Evolutionary conservation across 2,329 filamentous ascomycete species (phyloP), one percentile per base, ranked within the genome.

Genomic region (Penicillium decumbens): DNA sequence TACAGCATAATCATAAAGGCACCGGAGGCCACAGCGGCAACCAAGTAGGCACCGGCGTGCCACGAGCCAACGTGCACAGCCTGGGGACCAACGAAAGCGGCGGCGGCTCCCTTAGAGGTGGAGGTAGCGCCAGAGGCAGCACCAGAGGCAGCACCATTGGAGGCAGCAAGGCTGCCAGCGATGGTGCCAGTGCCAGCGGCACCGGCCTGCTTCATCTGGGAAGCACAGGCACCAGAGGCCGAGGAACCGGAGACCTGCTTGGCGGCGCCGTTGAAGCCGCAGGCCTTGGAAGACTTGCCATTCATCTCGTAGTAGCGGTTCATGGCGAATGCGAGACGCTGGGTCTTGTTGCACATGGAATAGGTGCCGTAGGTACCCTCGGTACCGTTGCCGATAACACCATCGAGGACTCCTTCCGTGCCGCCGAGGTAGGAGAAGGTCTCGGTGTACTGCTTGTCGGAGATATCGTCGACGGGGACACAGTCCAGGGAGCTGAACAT

Each of bases 401-500:
- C 75, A 18, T 51, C 61, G 55, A 74, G 73, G 47, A 63, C 63
- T 38, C 56, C 61, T 6, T 59, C 60, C 25, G 59, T 54, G 50
- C 71, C 70, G 58, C 74, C 76, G 47, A 77, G 66, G 51, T 66
- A 67, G 53, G 64, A 77, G 72, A 97, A 97, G 59, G 93, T 80
- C 13, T 79, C 73, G 43, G 80, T 81, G 63, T 82, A 86, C 49
- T 82, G 73, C 46, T 83, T 76, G 43, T 75, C 68, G 56, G 79
- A 74, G 38, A 89, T 74, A 59, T 72, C 71, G 41, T 77, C 71
- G 40, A 80, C 75, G 53, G 89, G 82, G 25, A 80, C 79, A 74
- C 93, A 98, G 51, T 76, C 74, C 49, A 95, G 75, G 39, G 82
- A 83, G 56, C 81, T 76, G 69, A 81, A 80, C 88, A 95, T 95